A percentile compares a stretch with the other conserved stretches of the same genome.
Conservation (phyloP, 441 rosid genomes). For the Jatropha multifida region DNA sequence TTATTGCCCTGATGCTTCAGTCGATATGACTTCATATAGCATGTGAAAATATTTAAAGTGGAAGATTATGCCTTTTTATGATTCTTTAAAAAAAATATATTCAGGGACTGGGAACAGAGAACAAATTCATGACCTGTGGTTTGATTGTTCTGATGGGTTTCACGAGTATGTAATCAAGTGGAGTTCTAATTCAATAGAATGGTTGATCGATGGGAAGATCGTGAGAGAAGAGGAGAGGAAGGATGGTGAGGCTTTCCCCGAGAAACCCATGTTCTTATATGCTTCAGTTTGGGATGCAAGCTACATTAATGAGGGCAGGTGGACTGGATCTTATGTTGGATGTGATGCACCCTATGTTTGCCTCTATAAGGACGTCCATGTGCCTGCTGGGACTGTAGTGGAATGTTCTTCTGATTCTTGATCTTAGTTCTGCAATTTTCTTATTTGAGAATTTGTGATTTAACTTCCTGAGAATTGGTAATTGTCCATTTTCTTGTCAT, state of each 20-base stretch:
- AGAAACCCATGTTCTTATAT: constrained; percentile 49
- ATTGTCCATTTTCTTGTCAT: not conserved
- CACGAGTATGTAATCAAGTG: constrained; percentile 51
- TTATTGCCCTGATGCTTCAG: not conserved
- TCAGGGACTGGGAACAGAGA: constrained; percentile 51
- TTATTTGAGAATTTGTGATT: not conserved
- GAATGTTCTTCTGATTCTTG: constrained; percentile 38
- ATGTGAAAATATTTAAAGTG: not conserved
- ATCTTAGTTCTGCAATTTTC: constrained; percentile 10
- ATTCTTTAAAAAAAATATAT: not conserved
- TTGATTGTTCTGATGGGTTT: constrained; percentile 48
- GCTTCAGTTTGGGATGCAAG: constrained; percentile 62
- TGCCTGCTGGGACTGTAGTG: constrained; percentile 37
- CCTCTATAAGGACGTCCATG: constrained; percentile 45
- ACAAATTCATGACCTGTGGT: constrained; percentile 55
- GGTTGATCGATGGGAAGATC: constrained; percentile 48
- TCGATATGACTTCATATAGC: not conserved
- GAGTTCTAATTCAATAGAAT: constrained; percentile 45
- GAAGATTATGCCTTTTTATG: not conserved
- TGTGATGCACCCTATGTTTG: constrained; percentile 54
- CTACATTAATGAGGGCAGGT: constrained; percentile 40
- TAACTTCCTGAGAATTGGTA: not conserved
- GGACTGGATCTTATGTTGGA: constrained; percentile 49
- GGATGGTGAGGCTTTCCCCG: constrained; percentile 41
- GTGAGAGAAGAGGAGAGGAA: constrained; percentile 46